Base-by-base conservation (phyloP, 2,329 filamentous ascomycete species). In the Cercospora sp. region DNA sequence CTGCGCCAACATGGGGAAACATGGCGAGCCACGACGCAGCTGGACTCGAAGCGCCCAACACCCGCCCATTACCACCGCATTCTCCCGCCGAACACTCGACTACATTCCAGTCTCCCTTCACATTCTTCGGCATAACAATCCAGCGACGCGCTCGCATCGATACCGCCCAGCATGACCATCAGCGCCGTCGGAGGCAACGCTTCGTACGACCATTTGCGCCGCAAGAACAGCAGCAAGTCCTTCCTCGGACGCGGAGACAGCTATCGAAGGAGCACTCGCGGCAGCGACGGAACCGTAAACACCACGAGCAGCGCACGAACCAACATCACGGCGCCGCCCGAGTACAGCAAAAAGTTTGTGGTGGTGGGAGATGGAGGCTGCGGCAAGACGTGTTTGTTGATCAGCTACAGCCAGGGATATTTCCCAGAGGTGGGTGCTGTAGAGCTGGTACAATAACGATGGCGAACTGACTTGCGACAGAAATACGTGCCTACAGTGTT, bases 401-500 rank as follows among this genome's bases (percentile, higher is more conserved):
- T 99, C 82, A 97, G 94, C 83, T 99, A 98, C 85, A 97, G 93
- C 78, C 94, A 98, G 83, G 95, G 95, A 69, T 97, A 97, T 81
- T 99, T 99, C 79, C 95, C 95, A 82, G 94, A 99, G 91, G 95
- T 97, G 85, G 30, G 62, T 49, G 7, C 16, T 2, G 3, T 13
- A 5, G 0, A n/a, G 16, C 30, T 4, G 9, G 18, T 58, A n/a
- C 21, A 45, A 65, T 77, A 63, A 24, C 7, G 16, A 40, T 16
- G 28, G 55, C 16, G 5, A 2, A 45, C 51, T 65, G 51, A 49
- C 61, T 8, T 26, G 7, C 53, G 5, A 45, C 77, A 99, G 95
- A 98, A 97, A 98, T 99, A 99, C 77, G 95, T 99, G 49, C 95
- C 95, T 3, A 99, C 95, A 2, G 95, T 99, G 63, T 99, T 99